These are phyloP conservation scores for Lepidium sativum DNA, from an alignment of 345 rosid genomes.

Conservation along the genomic window DNA sequence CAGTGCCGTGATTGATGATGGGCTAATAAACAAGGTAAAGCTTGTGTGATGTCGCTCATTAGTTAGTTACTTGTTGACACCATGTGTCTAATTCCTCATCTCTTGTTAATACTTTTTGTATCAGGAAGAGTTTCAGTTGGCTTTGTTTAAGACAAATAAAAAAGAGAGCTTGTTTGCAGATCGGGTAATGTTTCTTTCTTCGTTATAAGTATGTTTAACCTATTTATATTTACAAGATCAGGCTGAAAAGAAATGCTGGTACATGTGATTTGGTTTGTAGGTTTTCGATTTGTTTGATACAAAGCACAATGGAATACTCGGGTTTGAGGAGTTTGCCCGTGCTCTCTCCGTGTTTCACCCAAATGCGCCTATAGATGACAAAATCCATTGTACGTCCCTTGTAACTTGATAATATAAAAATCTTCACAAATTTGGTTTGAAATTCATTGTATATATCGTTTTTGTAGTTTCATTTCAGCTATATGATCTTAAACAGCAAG, in stretches of 20 bases:
- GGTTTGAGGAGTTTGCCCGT: conserved; percentile 97
- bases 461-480: conserved; percentile 92
- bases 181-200: conserved; percentile 44
- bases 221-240: not conserved
- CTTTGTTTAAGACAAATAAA: conserved; percentile 91
- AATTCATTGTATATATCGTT: not conserved
- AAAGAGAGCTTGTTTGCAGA: conserved; percentile 99
- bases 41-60: not conserved
- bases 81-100: not conserved
- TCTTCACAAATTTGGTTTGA: not conserved
- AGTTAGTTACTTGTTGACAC: not conserved
- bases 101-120: not conserved
- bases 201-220: not conserved
- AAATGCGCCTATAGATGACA: conserved; percentile 87
- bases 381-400: conserved; percentile 63
- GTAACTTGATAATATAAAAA: not conserved
- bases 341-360: conserved; percentile 99
- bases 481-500: conserved; percentile 99
- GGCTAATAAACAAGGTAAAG: conserved; percentile 86
- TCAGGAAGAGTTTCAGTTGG: conserved; percentile 98
- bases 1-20: conserved; percentile 98
- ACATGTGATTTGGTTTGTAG: conserved; percentile 33
- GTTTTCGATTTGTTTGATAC: conserved; percentile 96
- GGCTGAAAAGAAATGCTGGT: not conserved
- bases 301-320: conserved; percentile 93